Evolutionary conservation across 1,139 yeast species (phyloP), one percentile per base, ranked within the genome.

Genomic region (Candida albicans): DNA sequence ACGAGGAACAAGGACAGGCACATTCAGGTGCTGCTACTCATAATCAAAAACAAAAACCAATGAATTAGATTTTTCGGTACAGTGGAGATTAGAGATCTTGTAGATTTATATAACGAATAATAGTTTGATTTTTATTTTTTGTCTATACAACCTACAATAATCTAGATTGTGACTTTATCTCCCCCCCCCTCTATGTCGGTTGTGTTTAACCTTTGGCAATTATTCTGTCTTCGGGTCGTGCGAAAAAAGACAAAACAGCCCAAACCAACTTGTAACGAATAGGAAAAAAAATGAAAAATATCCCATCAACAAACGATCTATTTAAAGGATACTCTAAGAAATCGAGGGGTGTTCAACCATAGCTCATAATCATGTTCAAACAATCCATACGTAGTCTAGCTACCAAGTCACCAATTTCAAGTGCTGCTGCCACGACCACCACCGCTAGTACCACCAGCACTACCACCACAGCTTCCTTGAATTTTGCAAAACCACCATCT

Each of bases 401-500:
- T 35, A 67, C 73, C 2, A 57, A 53, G 35, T 68, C 64, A 28
- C 39, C 45, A 24, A 35, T 47, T n/a, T 26, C 39, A 8, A 31
- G 42, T 7, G 27, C 15, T 33, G 65, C 62, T 29, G 40, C 43
- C 25, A 39, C 43, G 10, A 5, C 27, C 28, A 24, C 46, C 1
- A 32, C 48, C 11, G n/a, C n/a, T n/a, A n/a, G n/a, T n/a, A 39
- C 43, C 10, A 5, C 27, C 28, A 24, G 45, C 1, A 32, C 48
- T 9, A 18, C 32, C 47, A 18, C 37, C 37, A 22, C 50, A 10
- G 15, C 48, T 12, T 26, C 41, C 14, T 65, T 70, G 49, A 59
- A 64, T 33, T 48, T 67, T 27, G 59, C 61, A 27, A 54, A 58
- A 40, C 93, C 95, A 13, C 88, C 96, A 27, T 72, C 77, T 52